Percentiles rank a stretch among this genome's conserved stretches.
phyloP scores from a whole-genome alignment of 352 stramenopile species.

The Globisporangium viniferum region DNA sequence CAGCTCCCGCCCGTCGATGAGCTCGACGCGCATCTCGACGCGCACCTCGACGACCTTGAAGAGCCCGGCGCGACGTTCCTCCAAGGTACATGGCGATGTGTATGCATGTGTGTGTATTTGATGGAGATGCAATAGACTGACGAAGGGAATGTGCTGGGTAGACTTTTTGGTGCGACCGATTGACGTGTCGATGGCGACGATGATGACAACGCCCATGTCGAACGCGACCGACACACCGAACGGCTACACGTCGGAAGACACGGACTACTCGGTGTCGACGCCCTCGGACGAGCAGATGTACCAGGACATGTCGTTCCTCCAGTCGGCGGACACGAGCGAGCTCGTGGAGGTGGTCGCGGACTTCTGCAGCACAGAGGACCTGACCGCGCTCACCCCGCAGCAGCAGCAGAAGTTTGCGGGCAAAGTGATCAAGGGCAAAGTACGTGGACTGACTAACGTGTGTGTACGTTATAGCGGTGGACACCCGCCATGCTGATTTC shows the following conservation, averaged over 20 bases:
- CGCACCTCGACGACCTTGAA: slow-evolving; percentile 70
- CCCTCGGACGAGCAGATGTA: slow-evolving; percentile 73
- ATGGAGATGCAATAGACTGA: neutral
- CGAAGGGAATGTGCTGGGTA: slow-evolving; percentile 8
- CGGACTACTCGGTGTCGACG: slow-evolving; percentile 70
- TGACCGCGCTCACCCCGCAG: slow-evolving; percentile 41
- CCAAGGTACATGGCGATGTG: slow-evolving; percentile 32
- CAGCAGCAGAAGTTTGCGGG: slow-evolving; percentile 53
- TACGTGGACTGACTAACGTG: slow-evolving; percentile 16
- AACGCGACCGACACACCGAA: slow-evolving; percentile 50
- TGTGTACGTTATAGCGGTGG: slow-evolving; percentile 1
- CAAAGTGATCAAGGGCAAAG: slow-evolving; percentile 84
- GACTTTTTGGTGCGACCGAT: slow-evolving; percentile 32
- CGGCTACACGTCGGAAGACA: slow-evolving; percentile 84
- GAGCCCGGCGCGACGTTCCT: slow-evolving; percentile 63
- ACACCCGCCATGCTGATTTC: neutral
- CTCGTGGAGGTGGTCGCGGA: slow-evolving; percentile 61
- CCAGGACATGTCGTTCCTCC: slow-evolving; percentile 71
- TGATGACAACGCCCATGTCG: slow-evolving; percentile 23
- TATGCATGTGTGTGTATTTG: neutral
- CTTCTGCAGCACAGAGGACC: slow-evolving; percentile 43
- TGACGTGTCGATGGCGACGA: slow-evolving; percentile 14
- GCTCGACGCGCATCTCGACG: slow-evolving; percentile 69
- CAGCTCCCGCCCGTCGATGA: slow-evolving; percentile 52
- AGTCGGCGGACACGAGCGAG: slow-evolving; percentile 52